Evolutionary conservation across 2,329 filamentous ascomycete genomes (phyloP).

Genomic region (Cercospora nicotianae): DNA sequence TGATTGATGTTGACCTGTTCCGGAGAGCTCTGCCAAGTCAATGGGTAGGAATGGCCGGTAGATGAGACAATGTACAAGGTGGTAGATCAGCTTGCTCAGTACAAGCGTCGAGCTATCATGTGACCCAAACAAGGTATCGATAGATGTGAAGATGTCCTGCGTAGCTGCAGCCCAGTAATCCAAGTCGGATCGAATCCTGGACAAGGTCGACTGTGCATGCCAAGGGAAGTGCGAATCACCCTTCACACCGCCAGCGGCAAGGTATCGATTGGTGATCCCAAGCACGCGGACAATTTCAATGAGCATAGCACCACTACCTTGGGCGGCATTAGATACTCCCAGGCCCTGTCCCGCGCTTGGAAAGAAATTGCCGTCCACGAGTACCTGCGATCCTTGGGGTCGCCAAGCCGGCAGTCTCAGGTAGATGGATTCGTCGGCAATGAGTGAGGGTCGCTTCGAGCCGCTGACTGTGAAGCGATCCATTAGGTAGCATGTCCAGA

Average conservation of each 20-base stretch:
- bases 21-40: conserved; percentile 75
- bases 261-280: conserved; percentile 78
- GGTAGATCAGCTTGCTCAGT: conserved; percentile 82
- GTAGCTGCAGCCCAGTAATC: conserved; percentile 83
- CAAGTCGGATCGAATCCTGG: conserved; percentile 80
- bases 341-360: conserved; percentile 61
- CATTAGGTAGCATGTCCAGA: conserved; percentile 86
- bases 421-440: conserved; percentile 73
- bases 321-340: conserved; percentile 60
- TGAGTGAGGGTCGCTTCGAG: conserved; percentile 77
- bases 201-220: conserved; percentile 81
- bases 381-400: conserved; percentile 59
- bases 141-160: conserved; percentile 73
- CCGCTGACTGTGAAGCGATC: conserved; percentile 81
- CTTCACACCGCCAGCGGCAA: conserved; percentile 82
- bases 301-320: conserved; percentile 76
- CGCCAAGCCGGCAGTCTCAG: conserved; percentile 75
- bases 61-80: conserved; percentile 81
- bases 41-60: conserved; percentile 86
- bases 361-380: conserved; percentile 77
- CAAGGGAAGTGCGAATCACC: conserved; percentile 89
- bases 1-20: conserved; percentile 79
- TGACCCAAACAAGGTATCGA: conserved; percentile 74
- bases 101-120: conserved; percentile 75
- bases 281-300: conserved; percentile 82